Conservation (phyloP, 768 basidiomycete genomes). For the Mycena chlorophos region DNA sequence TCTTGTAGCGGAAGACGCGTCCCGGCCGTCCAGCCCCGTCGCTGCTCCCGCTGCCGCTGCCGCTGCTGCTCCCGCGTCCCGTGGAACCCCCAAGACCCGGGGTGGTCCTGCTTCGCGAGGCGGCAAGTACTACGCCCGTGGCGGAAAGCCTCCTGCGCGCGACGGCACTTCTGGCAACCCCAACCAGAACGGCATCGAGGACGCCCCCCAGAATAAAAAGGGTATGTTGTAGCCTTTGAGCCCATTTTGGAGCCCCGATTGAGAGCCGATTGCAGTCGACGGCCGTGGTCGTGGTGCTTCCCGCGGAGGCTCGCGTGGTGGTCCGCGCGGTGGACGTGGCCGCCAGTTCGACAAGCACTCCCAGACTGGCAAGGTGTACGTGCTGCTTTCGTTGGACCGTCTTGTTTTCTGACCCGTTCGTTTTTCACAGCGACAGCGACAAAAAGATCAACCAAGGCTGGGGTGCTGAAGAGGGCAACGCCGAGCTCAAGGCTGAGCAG, state of each 20-base stretch:
- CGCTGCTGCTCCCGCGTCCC: conserved; percentile 41
- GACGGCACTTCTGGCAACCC: conserved; percentile 28
- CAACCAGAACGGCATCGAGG: conserved; percentile 29
- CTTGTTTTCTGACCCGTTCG: conserved; percentile 16
- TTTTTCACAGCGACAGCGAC: conserved; percentile 75
- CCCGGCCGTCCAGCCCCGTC: conserved; percentile 43
- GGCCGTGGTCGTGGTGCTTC: conserved; percentile 48
- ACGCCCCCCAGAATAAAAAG: conserved; percentile 30
- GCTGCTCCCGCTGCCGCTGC: conserved; percentile 34
- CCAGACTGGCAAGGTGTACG: conserved; percentile 80
- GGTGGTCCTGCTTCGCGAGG: conserved; percentile 67
- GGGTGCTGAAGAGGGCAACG: conserved; percentile 87
- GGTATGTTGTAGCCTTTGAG: conserved; percentile 30
- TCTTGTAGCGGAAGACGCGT: conserved; percentile 46
- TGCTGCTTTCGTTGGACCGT: conserved; percentile 21
- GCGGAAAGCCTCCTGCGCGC: conserved; percentile 35
- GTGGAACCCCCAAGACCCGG: conserved; percentile 45
- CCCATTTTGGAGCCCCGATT: conserved; percentile 11
- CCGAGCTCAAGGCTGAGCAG: conserved; percentile 81
- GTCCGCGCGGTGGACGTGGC: conserved; percentile 60
- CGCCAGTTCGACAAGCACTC: conserved; percentile 86
- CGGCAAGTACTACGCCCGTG: conserved; percentile 54
- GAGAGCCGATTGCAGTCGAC: conserved; percentile 38
- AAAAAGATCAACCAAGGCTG: conserved; percentile 94
- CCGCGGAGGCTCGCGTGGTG: conserved; percentile 51